phyloP scores from a whole-genome alignment of 2,329 filamentous ascomycete genomes.

The Ceratocystiopsis sp. region DNA sequence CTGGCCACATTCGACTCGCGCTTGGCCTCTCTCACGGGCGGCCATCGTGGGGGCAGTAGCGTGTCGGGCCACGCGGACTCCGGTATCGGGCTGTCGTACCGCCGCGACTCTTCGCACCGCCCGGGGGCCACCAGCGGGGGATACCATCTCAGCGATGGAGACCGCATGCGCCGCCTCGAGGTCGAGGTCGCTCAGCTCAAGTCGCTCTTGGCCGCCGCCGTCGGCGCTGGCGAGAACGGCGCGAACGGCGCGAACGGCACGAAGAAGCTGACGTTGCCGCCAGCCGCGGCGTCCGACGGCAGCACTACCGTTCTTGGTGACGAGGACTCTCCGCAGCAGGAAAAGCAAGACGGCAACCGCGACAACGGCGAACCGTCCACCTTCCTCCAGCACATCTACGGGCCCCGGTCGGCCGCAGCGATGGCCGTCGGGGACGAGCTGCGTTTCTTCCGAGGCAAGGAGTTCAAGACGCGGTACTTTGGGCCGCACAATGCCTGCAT shows the following conservation, averaged over 20 bases:
- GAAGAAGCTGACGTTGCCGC: neutral
- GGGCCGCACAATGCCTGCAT: conserved; percentile 44
- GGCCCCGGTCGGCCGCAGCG: conserved; percentile 22
- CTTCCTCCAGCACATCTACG: conserved; percentile 16
- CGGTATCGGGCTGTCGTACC: conserved; percentile 15
- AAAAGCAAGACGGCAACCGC: conserved; percentile 8
- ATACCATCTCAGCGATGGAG: conserved; percentile 23
- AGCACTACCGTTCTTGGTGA: conserved; percentile 10
- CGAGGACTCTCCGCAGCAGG: conserved; percentile 9
- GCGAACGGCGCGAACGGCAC: neutral
- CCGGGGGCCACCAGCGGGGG: neutral
- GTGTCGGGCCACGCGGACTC: conserved; percentile 9
- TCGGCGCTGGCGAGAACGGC: conserved; percentile 1
- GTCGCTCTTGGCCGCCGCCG: conserved; percentile 21
- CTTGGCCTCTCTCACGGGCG: conserved; percentile 23
- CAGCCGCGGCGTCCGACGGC: conserved; percentile 11
- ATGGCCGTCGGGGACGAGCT: conserved; percentile 24
- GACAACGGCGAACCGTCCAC: conserved; percentile 7
- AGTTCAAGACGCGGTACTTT: conserved; percentile 43
- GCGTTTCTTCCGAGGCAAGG: conserved; percentile 40
- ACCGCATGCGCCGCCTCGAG: conserved; percentile 41
- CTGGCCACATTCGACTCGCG: conserved; percentile 27
- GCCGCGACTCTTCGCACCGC: conserved; percentile 17
- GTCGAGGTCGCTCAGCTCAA: conserved; percentile 41
- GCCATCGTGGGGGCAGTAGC: conserved; percentile 9